Evolutionary conservation across 1,284 basidiomycete species (phyloP).

Genomic region (Porogramme epimiltina): DNA sequence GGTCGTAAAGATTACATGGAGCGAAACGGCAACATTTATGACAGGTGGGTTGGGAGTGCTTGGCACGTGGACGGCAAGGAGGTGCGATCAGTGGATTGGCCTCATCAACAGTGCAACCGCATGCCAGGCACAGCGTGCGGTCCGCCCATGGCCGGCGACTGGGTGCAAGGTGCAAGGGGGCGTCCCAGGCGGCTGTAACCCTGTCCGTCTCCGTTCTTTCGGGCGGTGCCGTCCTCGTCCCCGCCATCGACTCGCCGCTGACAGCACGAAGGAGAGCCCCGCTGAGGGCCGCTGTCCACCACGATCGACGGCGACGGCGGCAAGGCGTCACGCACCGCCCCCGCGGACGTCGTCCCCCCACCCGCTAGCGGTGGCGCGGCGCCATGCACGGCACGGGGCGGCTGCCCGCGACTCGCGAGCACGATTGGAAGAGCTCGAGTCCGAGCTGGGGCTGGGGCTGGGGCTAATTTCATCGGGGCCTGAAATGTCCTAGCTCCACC

Average conservation of each 20-base stretch:
- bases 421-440: background rate
- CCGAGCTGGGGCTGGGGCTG: background rate
- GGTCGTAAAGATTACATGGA: slow-evolving; percentile 8
- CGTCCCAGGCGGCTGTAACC: background rate
- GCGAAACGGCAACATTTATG: slow-evolving; percentile 20
- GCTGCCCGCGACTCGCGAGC: background rate
- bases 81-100: slow-evolving; percentile 22
- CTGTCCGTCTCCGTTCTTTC: background rate
- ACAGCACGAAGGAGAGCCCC: too few relatives aligned
- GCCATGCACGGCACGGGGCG: background rate
- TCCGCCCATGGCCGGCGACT: background rate
- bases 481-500: slow-evolving; percentile 1
- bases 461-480: slow-evolving; percentile 1
- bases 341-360: too few relatives aligned
- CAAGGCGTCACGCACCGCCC: too few relatives aligned
- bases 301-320: too few relatives aligned
- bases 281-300: too few relatives aligned
- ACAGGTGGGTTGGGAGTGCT: slow-evolving; percentile 12
- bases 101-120: slow-evolving; percentile 22
- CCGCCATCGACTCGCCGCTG: too few relatives aligned
- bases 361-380: too few relatives aligned
- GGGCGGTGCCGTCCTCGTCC: background rate
- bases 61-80: slow-evolving; percentile 16
- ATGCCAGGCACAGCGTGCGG: slow-evolving; percentile 19
- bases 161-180: background rate